Percentiles rank a stretch among this genome's conserved stretches.
Conservation (phyloP, 192 early-diverging fungal genomes). For the Haplosporangium gracile region DNA sequence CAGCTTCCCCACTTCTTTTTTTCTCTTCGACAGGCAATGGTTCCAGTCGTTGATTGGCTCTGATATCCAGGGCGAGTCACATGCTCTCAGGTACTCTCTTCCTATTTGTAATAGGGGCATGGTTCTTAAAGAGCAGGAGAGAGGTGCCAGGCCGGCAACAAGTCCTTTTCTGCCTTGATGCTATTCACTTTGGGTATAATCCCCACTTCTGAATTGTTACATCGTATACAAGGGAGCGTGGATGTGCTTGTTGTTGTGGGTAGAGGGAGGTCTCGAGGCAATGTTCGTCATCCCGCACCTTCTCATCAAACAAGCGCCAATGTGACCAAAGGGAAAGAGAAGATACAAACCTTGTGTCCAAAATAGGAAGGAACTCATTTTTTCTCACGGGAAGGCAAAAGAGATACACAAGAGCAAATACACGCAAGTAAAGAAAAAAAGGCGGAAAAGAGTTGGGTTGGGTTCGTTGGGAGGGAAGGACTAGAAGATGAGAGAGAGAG, state of each 20-base stretch:
- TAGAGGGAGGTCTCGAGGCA: background rate
- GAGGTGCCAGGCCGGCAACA: background rate
- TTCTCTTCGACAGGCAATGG: background rate
- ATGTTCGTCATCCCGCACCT: background rate
- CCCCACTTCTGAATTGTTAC: background rate
- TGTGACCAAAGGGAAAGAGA: background rate
- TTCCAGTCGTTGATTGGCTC: conserved; percentile 1
- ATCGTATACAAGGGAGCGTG: background rate
- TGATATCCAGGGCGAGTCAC: background rate
- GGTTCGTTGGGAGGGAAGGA: conserved; percentile 6
- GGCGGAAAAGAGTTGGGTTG: background rate
- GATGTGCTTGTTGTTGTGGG: background rate
- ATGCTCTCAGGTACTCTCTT: background rate
- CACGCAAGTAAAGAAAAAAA: background rate
- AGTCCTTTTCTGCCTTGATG: background rate
- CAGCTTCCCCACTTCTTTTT: background rate
- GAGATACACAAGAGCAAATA: conserved; percentile 1
- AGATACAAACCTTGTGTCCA: conserved; percentile 1
- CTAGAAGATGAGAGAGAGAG: background rate
- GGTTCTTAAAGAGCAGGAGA: background rate
- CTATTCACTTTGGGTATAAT: background rate
- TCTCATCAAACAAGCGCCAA: background rate
- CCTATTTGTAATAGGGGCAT: background rate
- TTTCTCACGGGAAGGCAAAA: conserved; percentile 32
- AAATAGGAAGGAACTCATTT: conserved; percentile 35